phyloP scores from a whole-genome alignment of 2,329 filamentous ascomycete genomes.

The Sclerotinia glacialis region DNA sequence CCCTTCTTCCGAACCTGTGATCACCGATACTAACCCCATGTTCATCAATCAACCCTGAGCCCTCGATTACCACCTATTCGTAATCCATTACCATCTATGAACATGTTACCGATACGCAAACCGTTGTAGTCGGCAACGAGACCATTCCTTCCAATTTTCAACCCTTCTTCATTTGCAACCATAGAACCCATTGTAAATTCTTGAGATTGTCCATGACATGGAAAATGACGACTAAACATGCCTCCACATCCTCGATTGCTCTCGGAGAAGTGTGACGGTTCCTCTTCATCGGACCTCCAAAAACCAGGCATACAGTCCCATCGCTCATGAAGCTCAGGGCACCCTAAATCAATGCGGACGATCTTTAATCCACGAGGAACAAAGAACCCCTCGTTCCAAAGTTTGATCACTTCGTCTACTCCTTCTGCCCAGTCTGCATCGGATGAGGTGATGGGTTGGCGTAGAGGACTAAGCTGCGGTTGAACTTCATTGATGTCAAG shows the following conservation, averaged over 20 bases:
- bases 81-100: slow-evolving; percentile 44
- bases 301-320: slow-evolving; percentile 42
- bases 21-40: slow-evolving; percentile 30
- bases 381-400: slow-evolving; percentile 60
- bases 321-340: neutral
- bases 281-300: slow-evolving; percentile 43
- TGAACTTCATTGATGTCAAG: slow-evolving; percentile 41
- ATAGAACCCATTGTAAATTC: slow-evolving; percentile 24
- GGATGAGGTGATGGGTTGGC: slow-evolving; percentile 13
- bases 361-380: slow-evolving; percentile 49
- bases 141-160: slow-evolving; percentile 22
- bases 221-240: slow-evolving; percentile 4
- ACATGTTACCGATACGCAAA: slow-evolving; percentile 28
- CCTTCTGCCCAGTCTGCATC: slow-evolving; percentile 32
- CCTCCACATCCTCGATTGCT: neutral
- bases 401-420: slow-evolving; percentile 45
- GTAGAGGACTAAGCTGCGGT: slow-evolving; percentile 44
- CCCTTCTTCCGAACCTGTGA: slow-evolving; percentile 25
- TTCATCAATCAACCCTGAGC: slow-evolving; percentile 29
- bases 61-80: slow-evolving; percentile 34
- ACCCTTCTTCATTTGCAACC: slow-evolving; percentile 24
- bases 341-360: slow-evolving; percentile 40
- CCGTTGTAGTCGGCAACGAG: slow-evolving; percentile 34
- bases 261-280: slow-evolving; percentile 4
- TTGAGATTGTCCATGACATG: slow-evolving; percentile 13